phyloP scores from a whole-genome alignment of 169 alveolate genomes.

The Plasmodium vinckei region DNA sequence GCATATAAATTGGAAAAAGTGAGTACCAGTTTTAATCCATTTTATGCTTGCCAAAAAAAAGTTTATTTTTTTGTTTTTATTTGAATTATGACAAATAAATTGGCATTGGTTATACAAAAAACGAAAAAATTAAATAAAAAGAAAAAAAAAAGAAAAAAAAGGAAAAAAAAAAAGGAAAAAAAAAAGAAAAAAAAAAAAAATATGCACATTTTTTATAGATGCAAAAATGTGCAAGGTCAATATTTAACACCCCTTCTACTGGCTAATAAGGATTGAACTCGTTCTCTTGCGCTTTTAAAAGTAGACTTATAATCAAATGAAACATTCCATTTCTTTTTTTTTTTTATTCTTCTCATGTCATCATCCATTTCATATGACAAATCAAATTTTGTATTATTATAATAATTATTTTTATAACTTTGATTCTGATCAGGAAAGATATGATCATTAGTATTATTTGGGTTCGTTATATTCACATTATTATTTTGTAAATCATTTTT shows the following conservation, averaged over 20 bases:
- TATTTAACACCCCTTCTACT: conserved; percentile 37
- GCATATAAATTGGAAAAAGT: not conserved
- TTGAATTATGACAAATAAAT: not conserved
- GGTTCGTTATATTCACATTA: not conserved
- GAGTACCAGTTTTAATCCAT: too few species aligned
- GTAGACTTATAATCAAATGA: conserved; percentile 15
- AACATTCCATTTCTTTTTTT: conserved; percentile 25
- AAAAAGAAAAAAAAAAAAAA: not conserved
- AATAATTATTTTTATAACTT: conserved; percentile 56
- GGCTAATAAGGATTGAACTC: conserved; percentile 56
- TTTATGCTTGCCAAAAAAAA: too few species aligned
- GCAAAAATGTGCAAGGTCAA: not conserved
- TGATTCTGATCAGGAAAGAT: conserved; percentile 28
- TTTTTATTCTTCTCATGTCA: conserved; percentile 18
- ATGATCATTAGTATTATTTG: not conserved
- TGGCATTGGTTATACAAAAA: not conserved
- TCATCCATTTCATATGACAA: conserved; percentile 50
- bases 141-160: not conserved
- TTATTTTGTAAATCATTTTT: conserved; percentile 18
- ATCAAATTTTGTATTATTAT: conserved; percentile 60
- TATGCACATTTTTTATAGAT: not conserved
- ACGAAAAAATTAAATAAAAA: not conserved
- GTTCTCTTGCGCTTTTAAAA: conserved; percentile 52
- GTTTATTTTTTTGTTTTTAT: not conserved
- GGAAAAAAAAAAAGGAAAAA: not conserved